phyloP scores from a whole-genome alignment of 805 yeast genomes.

The Metschnikowia baotianmanensis region DNA sequence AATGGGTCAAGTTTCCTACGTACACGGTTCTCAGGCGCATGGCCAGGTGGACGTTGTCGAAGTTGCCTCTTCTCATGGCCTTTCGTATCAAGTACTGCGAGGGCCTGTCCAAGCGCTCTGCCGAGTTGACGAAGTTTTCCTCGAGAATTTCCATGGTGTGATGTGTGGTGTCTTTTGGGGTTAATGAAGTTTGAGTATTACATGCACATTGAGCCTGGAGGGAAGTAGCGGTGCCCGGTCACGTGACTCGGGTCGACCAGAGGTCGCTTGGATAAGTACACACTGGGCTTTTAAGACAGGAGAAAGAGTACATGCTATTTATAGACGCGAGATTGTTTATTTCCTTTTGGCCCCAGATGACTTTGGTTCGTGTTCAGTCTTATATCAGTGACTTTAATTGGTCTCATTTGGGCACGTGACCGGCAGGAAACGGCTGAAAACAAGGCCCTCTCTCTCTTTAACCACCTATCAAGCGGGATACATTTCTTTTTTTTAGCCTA shows the following conservation, averaged over 20 bases:
- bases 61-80: slow-evolving; percentile 51
- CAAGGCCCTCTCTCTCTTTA: background rate
- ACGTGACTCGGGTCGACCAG: background rate
- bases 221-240: background rate
- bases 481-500: background rate
- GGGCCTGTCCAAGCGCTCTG: slow-evolving; percentile 68
- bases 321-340: too few relatives aligned
- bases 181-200: background rate
- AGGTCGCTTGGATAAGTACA: background rate
- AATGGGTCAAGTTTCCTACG: slow-evolving; percentile 86
- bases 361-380: too few relatives aligned
- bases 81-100: slow-evolving; percentile 65
- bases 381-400: too few relatives aligned
- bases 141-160: slow-evolving; percentile 37
- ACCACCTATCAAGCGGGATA: background rate
- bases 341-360: too few relatives aligned
- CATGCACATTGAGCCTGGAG: background rate
- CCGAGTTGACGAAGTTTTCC: slow-evolving; percentile 57
- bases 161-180: too few relatives aligned
- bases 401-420: too few relatives aligned
- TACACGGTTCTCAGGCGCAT: slow-evolving; percentile 74
- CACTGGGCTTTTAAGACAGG: too few relatives aligned
- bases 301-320: too few relatives aligned
- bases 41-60: slow-evolving; percentile 64
- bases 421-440: too few relatives aligned